phyloP scores from a whole-genome alignment of 2,329 filamentous ascomycete genomes.

The Fusarium incarnatum region DNA sequence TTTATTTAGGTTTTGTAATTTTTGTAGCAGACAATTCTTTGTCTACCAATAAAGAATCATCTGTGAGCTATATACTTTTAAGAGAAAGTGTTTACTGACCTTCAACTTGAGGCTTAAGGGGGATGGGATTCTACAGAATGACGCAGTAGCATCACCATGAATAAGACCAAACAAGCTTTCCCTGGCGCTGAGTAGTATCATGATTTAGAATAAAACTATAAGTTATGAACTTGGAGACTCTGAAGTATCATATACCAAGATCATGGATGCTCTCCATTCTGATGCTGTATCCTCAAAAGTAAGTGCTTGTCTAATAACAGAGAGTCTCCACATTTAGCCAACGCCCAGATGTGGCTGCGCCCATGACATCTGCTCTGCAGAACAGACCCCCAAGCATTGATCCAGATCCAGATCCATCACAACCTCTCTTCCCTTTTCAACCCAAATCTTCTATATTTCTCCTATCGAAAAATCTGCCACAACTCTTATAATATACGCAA shows the following conservation, averaged over 20 bases:
- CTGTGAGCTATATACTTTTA: neutral
- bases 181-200: no score
- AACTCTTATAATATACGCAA: conserved; percentile 25
- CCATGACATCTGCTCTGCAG: conserved; percentile 19
- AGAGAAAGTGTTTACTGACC: neutral
- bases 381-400: neutral
- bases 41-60: neutral
- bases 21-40: neutral
- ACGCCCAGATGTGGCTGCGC: conserved; percentile 30
- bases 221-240: neutral
- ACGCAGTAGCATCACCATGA: neutral
- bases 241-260: neutral
- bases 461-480: neutral
- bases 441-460: neutral
- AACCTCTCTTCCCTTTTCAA: conserved; percentile 9
- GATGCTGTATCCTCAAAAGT: conserved; percentile 1
- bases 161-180: neutral
- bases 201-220: neutral
- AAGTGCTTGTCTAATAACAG: neutral
- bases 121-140: neutral
- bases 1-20: neutral
- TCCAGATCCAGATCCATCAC: neutral
- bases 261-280: neutral
- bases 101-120: neutral
- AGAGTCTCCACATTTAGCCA: conserved; percentile 6